These are phyloP conservation scores for Yamadazyma olivae DNA, from an alignment of 805 yeast genomes.

Conservation along the genomic window DNA sequence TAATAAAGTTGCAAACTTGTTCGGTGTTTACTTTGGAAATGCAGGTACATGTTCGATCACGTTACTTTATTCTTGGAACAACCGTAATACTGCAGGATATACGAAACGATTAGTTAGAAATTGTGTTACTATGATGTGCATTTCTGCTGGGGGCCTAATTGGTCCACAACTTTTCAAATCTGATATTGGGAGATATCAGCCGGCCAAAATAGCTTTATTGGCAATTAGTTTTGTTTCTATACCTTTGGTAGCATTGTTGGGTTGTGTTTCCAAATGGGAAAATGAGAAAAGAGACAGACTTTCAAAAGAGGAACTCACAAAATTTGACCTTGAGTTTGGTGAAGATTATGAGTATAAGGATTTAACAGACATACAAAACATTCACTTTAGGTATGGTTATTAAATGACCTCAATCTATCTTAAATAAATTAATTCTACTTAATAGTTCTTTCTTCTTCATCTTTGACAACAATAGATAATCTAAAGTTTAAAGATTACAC, in stretches of 20 bases:
- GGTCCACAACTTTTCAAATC: slow-evolving; percentile 68
- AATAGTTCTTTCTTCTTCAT: no score
- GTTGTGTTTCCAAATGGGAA: slow-evolving; percentile 44
- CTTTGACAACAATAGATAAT: no score
- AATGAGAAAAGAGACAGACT: slow-evolving; percentile 48
- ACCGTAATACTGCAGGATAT: slow-evolving; percentile 66
- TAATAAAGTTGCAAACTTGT: slow-evolving; percentile 42
- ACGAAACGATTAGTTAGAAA: slow-evolving; percentile 67
- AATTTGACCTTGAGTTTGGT: slow-evolving; percentile 12
- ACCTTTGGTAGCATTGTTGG: slow-evolving; percentile 42
- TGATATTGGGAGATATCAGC: slow-evolving; percentile 49
- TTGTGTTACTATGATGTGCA: slow-evolving; percentile 59
- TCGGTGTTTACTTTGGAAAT: slow-evolving; percentile 49
- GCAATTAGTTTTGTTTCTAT: slow-evolving; percentile 47
- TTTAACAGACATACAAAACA: slow-evolving; percentile 57
- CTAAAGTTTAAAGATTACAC: no score
- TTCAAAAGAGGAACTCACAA: slow-evolving; percentile 14
- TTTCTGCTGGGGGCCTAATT: slow-evolving; percentile 62
- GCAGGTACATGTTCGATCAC: slow-evolving; percentile 58
- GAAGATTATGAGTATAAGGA: slow-evolving; percentile 50
- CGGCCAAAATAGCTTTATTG: slow-evolving; percentile 57
- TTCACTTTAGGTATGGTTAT: slow-evolving; percentile 53
- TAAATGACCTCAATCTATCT: no score
- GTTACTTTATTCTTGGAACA: slow-evolving; percentile 58
- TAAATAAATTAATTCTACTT: no score